Evolutionary conservation across 2,329 filamentous ascomycete species (phyloP).

Genomic region (Podosphaera aphanis): DNA sequence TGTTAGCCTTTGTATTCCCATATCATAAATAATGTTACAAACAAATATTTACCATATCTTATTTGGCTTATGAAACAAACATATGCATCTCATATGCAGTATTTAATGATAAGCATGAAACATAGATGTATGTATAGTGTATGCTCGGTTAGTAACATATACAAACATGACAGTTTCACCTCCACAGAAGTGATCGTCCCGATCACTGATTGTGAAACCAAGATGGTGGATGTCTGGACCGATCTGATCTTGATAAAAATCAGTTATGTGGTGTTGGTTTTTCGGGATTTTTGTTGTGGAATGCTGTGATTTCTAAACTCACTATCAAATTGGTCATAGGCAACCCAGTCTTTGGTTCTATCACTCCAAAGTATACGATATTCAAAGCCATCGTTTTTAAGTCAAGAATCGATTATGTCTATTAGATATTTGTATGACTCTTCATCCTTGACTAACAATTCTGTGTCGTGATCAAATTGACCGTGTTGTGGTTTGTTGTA

Average conservation of each 20-base stretch:
- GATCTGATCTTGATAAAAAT: not conserved
- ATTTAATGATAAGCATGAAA: too few species aligned
- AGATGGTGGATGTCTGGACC: not conserved
- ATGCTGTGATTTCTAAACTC: not conserved
- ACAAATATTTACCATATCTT: too few species aligned
- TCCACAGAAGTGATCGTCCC: not conserved
- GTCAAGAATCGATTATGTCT: not conserved
- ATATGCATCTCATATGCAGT: not conserved
- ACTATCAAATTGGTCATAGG: not conserved
- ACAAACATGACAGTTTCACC: not conserved
- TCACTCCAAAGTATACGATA: not conserved
- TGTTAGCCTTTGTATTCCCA: too few species aligned
- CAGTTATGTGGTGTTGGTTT: too few species aligned
- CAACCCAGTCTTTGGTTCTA: not conserved
- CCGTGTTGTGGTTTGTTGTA: not conserved
- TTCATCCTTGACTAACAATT: not conserved
- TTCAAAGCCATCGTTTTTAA: not conserved
- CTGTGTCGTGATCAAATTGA: not conserved
- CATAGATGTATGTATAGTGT: too few species aligned
- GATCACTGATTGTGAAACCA: not conserved
- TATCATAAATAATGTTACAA: too few species aligned
- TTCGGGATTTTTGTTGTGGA: too few species aligned
- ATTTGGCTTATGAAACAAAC: too few species aligned
- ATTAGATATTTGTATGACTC: not conserved
- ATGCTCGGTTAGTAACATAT: not conserved